Evolutionary conservation across 805 yeast genomes (phyloP).

Genomic region (Pichia scutulata): DNA sequence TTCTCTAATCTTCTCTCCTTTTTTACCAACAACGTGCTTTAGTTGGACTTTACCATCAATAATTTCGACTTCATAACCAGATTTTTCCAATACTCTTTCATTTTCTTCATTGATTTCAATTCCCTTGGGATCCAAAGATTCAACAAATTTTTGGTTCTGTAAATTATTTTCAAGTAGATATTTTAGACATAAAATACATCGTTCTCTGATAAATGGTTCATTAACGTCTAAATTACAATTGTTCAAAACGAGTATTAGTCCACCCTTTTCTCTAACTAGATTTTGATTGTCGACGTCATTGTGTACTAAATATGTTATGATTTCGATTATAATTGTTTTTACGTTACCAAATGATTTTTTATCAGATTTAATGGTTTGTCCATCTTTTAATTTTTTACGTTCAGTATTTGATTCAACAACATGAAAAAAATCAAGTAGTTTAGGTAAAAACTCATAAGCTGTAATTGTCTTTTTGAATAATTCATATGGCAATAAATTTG

Average conservation of each 20-base stretch:
- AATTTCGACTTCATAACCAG: constrained; percentile 73
- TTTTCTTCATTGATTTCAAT: constrained; percentile 51
- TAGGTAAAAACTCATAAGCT: constrained; percentile 31
- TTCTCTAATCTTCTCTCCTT: background rate
- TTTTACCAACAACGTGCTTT: constrained; percentile 20
- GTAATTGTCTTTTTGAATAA: constrained; percentile 34
- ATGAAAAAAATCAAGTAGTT: constrained; percentile 31
- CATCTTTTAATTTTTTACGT: constrained; percentile 28
- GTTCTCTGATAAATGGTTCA: constrained; percentile 83
- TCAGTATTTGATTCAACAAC: constrained; percentile 35
- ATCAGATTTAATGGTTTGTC: background rate
- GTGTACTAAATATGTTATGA: constrained; percentile 50
- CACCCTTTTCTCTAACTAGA: constrained; percentile 52
- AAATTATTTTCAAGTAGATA: constrained; percentile 56
- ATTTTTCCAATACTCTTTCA: constrained; percentile 38
- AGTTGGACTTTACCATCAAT: constrained; percentile 62
- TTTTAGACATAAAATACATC: constrained; percentile 72
- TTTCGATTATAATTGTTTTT: constrained; percentile 60
- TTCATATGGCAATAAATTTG: constrained; percentile 35
- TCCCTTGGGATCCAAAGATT: constrained; percentile 66
- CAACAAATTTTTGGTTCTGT: constrained; percentile 70
- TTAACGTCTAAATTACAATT: constrained; percentile 80
- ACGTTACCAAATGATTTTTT: constrained; percentile 50
- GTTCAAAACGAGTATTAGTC: constrained; percentile 63
- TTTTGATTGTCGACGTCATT: constrained; percentile 57